Evolutionary conservation across 2,329 filamentous ascomycete genomes (phyloP).

Genomic region (Neonectria ditissima): DNA sequence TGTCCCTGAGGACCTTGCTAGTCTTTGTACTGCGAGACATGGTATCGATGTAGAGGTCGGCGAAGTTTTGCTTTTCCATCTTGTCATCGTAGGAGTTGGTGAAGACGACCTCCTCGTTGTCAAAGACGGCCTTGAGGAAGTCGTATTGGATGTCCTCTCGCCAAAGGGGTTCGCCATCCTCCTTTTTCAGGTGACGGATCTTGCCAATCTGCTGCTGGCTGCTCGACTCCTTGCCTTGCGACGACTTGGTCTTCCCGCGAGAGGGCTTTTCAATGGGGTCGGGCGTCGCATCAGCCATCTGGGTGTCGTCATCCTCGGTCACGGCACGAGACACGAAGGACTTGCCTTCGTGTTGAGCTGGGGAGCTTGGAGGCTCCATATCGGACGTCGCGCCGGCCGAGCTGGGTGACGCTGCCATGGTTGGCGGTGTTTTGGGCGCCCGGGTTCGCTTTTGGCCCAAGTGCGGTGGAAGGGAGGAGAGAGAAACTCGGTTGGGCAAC

Average conservation of each 20-base stretch:
- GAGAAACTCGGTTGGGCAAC: slow-evolving; percentile 18
- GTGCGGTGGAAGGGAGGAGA: slow-evolving; percentile 8
- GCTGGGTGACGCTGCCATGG: slow-evolving; percentile 56
- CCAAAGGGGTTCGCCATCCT: slow-evolving; percentile 89
- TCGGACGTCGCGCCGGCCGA: slow-evolving; percentile 59
- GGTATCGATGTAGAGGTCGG: slow-evolving; percentile 97
- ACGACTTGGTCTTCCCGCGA: slow-evolving; percentile 51
- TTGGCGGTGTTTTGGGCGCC: slow-evolving; percentile 31
- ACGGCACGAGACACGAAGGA: slow-evolving; percentile 59
- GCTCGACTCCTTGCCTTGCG: slow-evolving; percentile 51
- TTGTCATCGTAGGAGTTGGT: slow-evolving; percentile 86
- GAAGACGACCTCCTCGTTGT: slow-evolving; percentile 80
- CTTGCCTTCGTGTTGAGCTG: slow-evolving; percentile 55
- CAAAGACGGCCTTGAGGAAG: slow-evolving; percentile 83
- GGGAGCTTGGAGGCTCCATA: slow-evolving; percentile 60
- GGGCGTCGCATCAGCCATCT: slow-evolving; percentile 57
- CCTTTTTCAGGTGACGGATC: slow-evolving; percentile 87
- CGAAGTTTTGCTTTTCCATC: slow-evolving; percentile 78
- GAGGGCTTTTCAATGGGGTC: slow-evolving; percentile 56
- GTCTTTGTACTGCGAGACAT: slow-evolving; percentile 99
- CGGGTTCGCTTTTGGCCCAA: slow-evolving; percentile 6
- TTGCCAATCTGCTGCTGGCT: slow-evolving; percentile 67
- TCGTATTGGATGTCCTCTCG: slow-evolving; percentile 90
- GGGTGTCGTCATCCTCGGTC: slow-evolving; percentile 62
- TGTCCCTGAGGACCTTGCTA: slow-evolving; percentile 97